phyloP scores from a whole-genome alignment of 768 basidiomycete species.

The Paxillus ammoniavirescens region DNA sequence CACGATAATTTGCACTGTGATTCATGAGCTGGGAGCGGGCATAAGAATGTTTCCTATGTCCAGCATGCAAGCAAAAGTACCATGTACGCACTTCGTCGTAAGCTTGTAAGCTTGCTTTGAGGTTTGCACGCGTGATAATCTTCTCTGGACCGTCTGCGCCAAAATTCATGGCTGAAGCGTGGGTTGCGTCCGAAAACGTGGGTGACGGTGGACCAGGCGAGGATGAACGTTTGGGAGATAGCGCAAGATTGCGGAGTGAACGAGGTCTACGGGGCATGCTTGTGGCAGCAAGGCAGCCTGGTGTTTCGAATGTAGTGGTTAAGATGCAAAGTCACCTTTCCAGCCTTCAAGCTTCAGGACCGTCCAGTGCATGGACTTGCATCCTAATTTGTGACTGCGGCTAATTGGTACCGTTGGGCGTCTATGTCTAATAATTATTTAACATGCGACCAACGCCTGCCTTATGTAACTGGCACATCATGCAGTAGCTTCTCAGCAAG shows the following conservation, averaged over 20 bases:
- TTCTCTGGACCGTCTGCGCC: conserved; percentile 73
- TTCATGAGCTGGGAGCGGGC: conserved; percentile 61
- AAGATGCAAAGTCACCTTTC: conserved; percentile 6
- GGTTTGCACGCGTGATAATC: conserved; percentile 77
- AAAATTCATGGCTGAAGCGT: conserved; percentile 75
- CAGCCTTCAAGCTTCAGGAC: neutral
- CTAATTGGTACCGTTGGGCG: neutral
- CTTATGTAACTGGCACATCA: neutral
- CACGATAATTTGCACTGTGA: conserved; percentile 75
- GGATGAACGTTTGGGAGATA: conserved; percentile 44
- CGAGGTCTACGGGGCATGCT: conserved; percentile 52
- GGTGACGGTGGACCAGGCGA: conserved; percentile 74
- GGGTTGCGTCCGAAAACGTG: conserved; percentile 79
- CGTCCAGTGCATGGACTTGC: neutral
- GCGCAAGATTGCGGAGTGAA: conserved; percentile 53
- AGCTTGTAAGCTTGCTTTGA: conserved; percentile 74
- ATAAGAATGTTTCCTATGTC: conserved; percentile 11
- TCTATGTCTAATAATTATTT: neutral
- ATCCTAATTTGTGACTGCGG: conserved; percentile 16
- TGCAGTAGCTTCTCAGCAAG: neutral
- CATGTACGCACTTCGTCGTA: conserved; percentile 69
- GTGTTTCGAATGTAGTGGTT: conserved; percentile 12
- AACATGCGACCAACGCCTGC: too few relatives aligned
- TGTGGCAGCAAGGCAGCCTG: conserved; percentile 11
- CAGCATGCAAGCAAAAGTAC: neutral